A percentile compares a stretch with the other conserved stretches of the same genome.
phyloP scores from a whole-genome alignment of 495 filamentous ascomycete species.

The Penicillium samsonianum region DNA sequence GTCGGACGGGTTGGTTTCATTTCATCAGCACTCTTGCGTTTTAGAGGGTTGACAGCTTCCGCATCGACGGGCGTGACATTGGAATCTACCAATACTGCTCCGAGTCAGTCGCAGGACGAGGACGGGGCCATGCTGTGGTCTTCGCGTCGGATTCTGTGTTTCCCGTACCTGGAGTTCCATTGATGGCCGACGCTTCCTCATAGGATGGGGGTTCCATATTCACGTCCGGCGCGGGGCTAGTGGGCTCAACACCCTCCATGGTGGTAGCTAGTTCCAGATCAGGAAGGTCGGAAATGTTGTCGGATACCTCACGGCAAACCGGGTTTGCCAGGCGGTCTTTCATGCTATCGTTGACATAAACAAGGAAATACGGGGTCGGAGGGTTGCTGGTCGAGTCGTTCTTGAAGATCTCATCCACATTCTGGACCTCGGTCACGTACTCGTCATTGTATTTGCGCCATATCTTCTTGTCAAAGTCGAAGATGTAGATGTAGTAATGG shows the following conservation, averaged over 20 bases:
- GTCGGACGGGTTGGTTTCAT: neutral
- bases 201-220: slow-evolving; percentile 38
- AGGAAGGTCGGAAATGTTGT: slow-evolving; percentile 22
- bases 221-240: slow-evolving; percentile 23
- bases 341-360: slow-evolving; percentile 70
- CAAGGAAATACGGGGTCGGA: slow-evolving; percentile 84
- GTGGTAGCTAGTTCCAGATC: slow-evolving; percentile 6
- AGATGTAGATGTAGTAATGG: slow-evolving; percentile 97
- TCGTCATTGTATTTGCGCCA: slow-evolving; percentile 97
- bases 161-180: slow-evolving; percentile 34
- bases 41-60: slow-evolving; percentile 31
- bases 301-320: slow-evolving; percentile 50
- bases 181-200: slow-evolving; percentile 25
- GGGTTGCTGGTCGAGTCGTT: slow-evolving; percentile 59
- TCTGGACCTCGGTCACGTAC: slow-evolving; percentile 67
- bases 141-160: slow-evolving; percentile 9
- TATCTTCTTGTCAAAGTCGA: slow-evolving; percentile 74
- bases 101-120: slow-evolving; percentile 7
- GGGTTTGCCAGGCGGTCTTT: slow-evolving; percentile 64
- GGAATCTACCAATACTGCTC: slow-evolving; percentile 29
- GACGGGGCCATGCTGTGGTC: slow-evolving; percentile 2
- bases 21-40: slow-evolving; percentile 36
- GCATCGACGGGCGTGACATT: slow-evolving; percentile 9
- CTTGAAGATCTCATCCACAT: slow-evolving; percentile 64
- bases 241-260: slow-evolving; percentile 28